Percentiles rank a stretch among this genome's conserved stretches.
Conservation (phyloP, 2,329 filamentous ascomycete species). For the Hypoxylon sp. region DNA sequence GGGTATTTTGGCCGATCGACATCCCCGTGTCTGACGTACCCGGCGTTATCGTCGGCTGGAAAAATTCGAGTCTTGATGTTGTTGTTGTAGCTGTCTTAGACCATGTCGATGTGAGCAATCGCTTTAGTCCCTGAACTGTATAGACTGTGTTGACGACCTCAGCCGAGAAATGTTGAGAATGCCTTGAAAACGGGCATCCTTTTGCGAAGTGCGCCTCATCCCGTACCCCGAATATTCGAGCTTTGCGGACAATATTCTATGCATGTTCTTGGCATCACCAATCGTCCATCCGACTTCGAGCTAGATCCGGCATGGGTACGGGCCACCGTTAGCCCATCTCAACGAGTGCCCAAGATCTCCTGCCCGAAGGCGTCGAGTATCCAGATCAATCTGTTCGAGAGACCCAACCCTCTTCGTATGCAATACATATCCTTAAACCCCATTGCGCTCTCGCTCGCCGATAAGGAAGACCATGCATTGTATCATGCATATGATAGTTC, state of each 20-base stretch:
- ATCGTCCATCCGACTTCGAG: conserved; percentile 67
- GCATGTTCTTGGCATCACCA: conserved; percentile 88
- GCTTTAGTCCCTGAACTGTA: conserved; percentile 10
- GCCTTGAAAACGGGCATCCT: conserved; percentile 87
- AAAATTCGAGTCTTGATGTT: conserved; percentile 90
- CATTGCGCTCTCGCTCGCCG: conserved; percentile 87
- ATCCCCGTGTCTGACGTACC: conserved; percentile 78
- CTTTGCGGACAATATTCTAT: conserved; percentile 87
- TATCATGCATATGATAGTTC: conserved; percentile 63
- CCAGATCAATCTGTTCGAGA: conserved; percentile 90
- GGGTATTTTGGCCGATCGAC: conserved; percentile 98
- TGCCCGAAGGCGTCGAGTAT: conserved; percentile 81
- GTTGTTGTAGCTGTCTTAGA: conserved; percentile 92
- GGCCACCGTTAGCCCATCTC: conserved; percentile 67
- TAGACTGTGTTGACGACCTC: conserved; percentile 49
- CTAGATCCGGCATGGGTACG: conserved; percentile 80
- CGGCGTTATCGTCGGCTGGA: conserved; percentile 94
- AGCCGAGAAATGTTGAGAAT: conserved; percentile 87
- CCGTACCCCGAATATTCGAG: conserved; percentile 83
- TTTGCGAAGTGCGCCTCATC: conserved; percentile 85
- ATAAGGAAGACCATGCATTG: conserved; percentile 69
- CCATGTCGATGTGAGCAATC: conserved; percentile 83
- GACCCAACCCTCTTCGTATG: conserved; percentile 89
- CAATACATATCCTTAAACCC: conserved; percentile 95
- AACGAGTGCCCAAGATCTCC: conserved; percentile 77